phyloP scores from a whole-genome alignment of 495 filamentous ascomycete species.

The Polyplosphaeria fusca region DNA sequence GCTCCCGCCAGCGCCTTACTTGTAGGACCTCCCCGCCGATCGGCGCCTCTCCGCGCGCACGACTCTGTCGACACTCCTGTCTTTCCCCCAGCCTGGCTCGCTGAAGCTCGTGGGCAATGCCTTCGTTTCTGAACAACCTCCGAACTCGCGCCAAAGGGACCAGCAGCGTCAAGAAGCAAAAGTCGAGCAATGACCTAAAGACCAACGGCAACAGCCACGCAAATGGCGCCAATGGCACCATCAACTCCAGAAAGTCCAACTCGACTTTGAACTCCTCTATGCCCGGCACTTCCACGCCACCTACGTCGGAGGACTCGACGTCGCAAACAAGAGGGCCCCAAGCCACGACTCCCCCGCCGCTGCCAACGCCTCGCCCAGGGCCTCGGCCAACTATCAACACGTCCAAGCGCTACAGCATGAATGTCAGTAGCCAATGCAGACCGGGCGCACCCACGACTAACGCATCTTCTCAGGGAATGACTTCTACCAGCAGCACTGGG shows the following conservation, averaged over 20 bases:
- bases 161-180: slow-evolving; percentile 53
- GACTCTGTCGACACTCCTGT: background rate
- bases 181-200: slow-evolving; percentile 47
- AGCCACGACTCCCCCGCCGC: slow-evolving; percentile 48
- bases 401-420: slow-evolving; percentile 43
- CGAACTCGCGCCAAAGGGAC: slow-evolving; percentile 57
- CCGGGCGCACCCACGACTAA: slow-evolving; percentile 39
- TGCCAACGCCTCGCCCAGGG: slow-evolving; percentile 31
- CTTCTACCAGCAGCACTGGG: slow-evolving; percentile 9
- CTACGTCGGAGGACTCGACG: slow-evolving; percentile 51
- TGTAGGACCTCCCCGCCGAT: no score
- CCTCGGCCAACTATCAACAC: slow-evolving; percentile 34
- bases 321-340: slow-evolving; percentile 48
- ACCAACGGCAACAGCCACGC: slow-evolving; percentile 27
- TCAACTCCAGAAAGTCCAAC: slow-evolving; percentile 52
- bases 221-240: slow-evolving; percentile 3
- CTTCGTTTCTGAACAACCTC: slow-evolving; percentile 71
- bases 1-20: no score
- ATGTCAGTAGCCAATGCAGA: slow-evolving; percentile 27
- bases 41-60: no score
- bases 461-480: slow-evolving; percentile 43
- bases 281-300: slow-evolving; percentile 47
- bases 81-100: no score
- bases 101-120: slow-evolving; percentile 35
- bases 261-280: slow-evolving; percentile 60